Percentiles rank a stretch among this genome's conserved stretches.
These are phyloP conservation scores for Hortiboletus campestris DNA, from an alignment of 768 basidiomycete genomes.

Conservation along the genomic window DNA sequence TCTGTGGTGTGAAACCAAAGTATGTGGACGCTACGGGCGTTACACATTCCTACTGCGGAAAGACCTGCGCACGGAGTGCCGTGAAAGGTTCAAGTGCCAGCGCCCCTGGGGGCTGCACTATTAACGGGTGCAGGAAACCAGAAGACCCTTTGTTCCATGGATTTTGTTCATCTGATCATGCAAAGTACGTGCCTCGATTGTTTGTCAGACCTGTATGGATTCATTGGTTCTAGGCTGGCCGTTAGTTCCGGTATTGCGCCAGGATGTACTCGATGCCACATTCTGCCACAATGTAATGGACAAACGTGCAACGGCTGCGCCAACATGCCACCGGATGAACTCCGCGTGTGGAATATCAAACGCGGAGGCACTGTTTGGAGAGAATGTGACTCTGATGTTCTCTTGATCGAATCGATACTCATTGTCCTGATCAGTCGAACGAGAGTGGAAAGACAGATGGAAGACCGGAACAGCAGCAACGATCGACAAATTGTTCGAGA, in stretches of 20 bases:
- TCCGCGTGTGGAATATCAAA: constrained; percentile 49
- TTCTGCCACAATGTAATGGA: constrained; percentile 45
- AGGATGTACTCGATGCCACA: constrained; percentile 49
- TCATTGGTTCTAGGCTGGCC: constrained; percentile 42
- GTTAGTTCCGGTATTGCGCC: constrained; percentile 48
- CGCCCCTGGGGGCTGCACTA: constrained; percentile 40
- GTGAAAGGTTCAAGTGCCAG: constrained; percentile 34
- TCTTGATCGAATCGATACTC: constrained; percentile 16
- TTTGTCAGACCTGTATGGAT: constrained; percentile 3
- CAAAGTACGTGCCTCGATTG: constrained; percentile 40
- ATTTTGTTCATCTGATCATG: constrained; percentile 61
- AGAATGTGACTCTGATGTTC: constrained; percentile 41
- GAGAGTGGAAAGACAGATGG: constrained; percentile 49
- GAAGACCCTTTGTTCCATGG: constrained; percentile 48
- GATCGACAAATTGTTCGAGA: constrained; percentile 58
- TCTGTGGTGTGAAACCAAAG: constrained; percentile 59
- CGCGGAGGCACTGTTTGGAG: constrained; percentile 48
- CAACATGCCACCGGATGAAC: constrained; percentile 40
- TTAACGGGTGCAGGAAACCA: constrained; percentile 51
- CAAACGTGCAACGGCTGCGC: constrained; percentile 52
- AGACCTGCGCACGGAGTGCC: constrained; percentile 51
- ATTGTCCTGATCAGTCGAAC: constrained; percentile 44
- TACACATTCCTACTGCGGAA: constrained; percentile 59
- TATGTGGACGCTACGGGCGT: constrained; percentile 57
- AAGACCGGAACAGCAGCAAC: constrained; percentile 33